Conservation (phyloP, 768 basidiomycete genomes). For the Auriculariales sp. region DNA sequence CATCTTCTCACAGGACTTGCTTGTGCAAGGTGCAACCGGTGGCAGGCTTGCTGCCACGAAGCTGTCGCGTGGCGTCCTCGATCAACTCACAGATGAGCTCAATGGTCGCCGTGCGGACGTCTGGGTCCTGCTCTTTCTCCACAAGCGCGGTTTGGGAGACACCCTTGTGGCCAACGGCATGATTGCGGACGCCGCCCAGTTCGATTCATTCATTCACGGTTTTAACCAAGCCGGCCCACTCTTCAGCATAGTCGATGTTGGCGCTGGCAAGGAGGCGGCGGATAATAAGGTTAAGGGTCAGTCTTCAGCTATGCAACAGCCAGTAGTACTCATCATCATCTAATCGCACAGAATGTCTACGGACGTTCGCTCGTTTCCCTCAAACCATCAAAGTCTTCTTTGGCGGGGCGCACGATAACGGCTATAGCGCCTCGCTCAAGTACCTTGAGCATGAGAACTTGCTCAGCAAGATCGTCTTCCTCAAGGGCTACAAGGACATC, state of each 20-base stretch:
- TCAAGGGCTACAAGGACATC: slow-evolving; percentile 48
- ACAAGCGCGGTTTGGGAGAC: slow-evolving; percentile 40
- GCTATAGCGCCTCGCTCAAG: slow-evolving; percentile 47
- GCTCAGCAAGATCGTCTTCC: slow-evolving; percentile 46
- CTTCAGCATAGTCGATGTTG: slow-evolving; percentile 58
- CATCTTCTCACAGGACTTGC: slow-evolving; percentile 44
- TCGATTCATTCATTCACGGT: slow-evolving; percentile 52
- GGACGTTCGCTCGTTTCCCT: slow-evolving; percentile 47
- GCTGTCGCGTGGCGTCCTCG: slow-evolving; percentile 54
- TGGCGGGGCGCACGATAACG: slow-evolving; percentile 62
- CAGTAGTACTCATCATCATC: not conserved
- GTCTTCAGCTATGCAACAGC: not conserved
- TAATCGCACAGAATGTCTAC: slow-evolving; percentile 41
- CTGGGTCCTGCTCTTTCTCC: slow-evolving; percentile 62
- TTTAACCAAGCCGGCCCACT: slow-evolving; percentile 57
- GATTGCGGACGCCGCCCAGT: slow-evolving; percentile 18
- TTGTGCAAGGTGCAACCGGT: slow-evolving; percentile 50
- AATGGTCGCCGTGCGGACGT: slow-evolving; percentile 53
- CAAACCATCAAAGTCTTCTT: slow-evolving; percentile 56
- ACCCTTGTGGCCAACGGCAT: slow-evolving; percentile 9
- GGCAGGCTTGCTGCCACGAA: slow-evolving; percentile 47
- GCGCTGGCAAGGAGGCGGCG: slow-evolving; percentile 56
- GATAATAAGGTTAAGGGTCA: slow-evolving; percentile 65
- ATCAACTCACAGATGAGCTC: slow-evolving; percentile 48
- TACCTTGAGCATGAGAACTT: slow-evolving; percentile 52